phyloP scores from a whole-genome alignment of 1,284 basidiomycete genomes.

The Sporisorium sorghi region DNA sequence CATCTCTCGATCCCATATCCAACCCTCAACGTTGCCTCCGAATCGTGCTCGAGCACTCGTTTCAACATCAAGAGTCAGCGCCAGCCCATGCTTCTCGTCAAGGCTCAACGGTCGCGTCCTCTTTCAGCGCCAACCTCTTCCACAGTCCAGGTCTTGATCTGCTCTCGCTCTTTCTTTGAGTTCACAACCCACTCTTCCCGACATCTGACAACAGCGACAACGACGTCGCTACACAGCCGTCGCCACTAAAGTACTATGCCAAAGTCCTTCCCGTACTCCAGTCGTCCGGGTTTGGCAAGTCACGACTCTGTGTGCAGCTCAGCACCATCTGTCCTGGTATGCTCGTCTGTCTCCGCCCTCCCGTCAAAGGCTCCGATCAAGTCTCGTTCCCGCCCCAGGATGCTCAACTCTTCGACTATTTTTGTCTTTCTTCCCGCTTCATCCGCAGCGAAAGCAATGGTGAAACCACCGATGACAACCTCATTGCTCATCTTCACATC shows the following conservation, averaged over 20 bases:
- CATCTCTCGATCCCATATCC: background rate
- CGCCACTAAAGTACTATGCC: background rate
- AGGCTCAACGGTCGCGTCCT: background rate
- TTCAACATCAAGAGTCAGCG: background rate
- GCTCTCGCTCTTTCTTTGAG: background rate
- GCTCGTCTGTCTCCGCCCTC: slow-evolving; percentile 1
- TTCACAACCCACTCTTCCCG: background rate
- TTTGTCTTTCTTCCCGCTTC: background rate
- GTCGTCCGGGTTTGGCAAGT: slow-evolving; percentile 6
- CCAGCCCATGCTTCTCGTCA: background rate
- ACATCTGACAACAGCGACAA: background rate
- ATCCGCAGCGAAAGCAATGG: no score
- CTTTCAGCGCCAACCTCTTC: background rate
- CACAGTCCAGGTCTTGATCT: background rate
- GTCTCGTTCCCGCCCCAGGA: background rate
- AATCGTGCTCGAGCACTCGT: background rate
- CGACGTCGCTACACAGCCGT: background rate
- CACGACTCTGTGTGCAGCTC: slow-evolving; percentile 2
- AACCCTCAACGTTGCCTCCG: background rate
- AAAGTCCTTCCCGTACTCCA: slow-evolving; percentile 5
- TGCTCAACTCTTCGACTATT: background rate
- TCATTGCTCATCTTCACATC: slow-evolving; percentile 2
- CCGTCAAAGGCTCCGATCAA: background rate
- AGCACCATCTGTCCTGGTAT: background rate
- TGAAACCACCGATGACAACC: background rate